A percentile compares a stretch with the other conserved stretches of the same genome.
Evolutionary conservation across 495 filamentous ascomycete species (phyloP).

Genomic region (Cudoniella acicularis): DNA sequence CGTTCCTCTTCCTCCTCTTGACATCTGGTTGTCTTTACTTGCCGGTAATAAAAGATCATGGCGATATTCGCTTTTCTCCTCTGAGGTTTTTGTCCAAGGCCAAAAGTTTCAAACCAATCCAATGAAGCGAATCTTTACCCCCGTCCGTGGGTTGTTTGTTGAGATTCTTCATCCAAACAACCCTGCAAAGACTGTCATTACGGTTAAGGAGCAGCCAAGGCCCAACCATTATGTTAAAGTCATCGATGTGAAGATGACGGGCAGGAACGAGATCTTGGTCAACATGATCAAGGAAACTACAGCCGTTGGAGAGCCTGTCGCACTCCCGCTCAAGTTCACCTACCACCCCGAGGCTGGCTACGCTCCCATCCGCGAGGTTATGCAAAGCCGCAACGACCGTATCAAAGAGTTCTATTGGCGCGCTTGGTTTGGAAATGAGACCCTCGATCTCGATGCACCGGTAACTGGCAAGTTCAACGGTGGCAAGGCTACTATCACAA

Average conservation of each 20-base stretch:
- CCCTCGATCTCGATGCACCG: slow-evolving; percentile 75
- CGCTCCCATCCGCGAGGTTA: slow-evolving; percentile 91
- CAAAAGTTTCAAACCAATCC: slow-evolving; percentile 97
- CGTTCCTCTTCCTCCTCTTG: slow-evolving; percentile 66
- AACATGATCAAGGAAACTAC: slow-evolving; percentile 89
- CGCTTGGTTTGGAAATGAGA: slow-evolving; percentile 90
- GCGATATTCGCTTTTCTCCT: slow-evolving; percentile 96
- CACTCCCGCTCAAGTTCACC: slow-evolving; percentile 78
- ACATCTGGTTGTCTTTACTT: slow-evolving; percentile 82
- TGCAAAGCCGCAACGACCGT: slow-evolving; percentile 88
- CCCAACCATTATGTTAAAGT: slow-evolving; percentile 70
- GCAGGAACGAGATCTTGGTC: slow-evolving; percentile 74
- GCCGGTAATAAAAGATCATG: slow-evolving; percentile 84
- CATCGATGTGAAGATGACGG: slow-evolving; percentile 73
- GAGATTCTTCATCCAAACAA: slow-evolving; percentile 80
- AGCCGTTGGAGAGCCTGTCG: slow-evolving; percentile 69
- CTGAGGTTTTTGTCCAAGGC: slow-evolving; percentile 90
- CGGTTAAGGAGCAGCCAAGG: slow-evolving; percentile 62
- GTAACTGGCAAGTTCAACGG: slow-evolving; percentile 87
- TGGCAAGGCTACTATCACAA: slow-evolving; percentile 78
- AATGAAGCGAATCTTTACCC: slow-evolving; percentile 84
- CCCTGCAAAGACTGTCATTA: slow-evolving; percentile 73
- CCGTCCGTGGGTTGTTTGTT: slow-evolving; percentile 79
- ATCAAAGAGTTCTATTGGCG: slow-evolving; percentile 99
- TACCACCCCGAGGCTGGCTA: slow-evolving; percentile 94